These are phyloP conservation scores for Linanthus parryae DNA, from an alignment of 148 eudicot genomes.

Conservation along the genomic window DNA sequence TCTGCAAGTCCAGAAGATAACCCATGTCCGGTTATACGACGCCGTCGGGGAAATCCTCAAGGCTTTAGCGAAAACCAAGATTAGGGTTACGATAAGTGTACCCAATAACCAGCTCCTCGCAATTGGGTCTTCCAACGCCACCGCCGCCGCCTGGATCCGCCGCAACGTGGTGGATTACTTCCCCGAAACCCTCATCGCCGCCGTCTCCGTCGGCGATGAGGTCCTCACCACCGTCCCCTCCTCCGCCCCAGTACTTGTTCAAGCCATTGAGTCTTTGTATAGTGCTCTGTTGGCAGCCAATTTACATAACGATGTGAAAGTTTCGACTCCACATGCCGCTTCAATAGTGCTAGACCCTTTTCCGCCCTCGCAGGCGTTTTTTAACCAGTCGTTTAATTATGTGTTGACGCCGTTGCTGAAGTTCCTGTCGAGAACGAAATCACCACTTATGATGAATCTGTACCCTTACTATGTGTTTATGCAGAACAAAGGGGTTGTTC, in stretches of 20 bases:
- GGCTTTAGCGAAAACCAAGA: constrained; percentile 67
- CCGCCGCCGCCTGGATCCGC: constrained; percentile 77
- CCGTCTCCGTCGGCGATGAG: constrained; percentile 85
- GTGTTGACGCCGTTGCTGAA: constrained; percentile 50
- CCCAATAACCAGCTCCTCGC: constrained; percentile 85
- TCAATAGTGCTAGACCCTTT: constrained; percentile 74
- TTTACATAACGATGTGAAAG: constrained; percentile 47
- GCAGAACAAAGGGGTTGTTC: constrained; percentile 94
- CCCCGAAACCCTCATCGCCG: constrained; percentile 71
- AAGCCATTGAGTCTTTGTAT: constrained; percentile 73
- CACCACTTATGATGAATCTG: constrained; percentile 89
- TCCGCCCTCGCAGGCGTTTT: constrained; percentile 93
- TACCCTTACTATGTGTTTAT: constrained; percentile 91
- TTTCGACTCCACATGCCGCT: constrained; percentile 82
- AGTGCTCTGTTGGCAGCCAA: constrained; percentile 70
- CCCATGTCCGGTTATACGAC: constrained; percentile 71
- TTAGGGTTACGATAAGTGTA: constrained; percentile 67
- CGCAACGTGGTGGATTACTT: constrained; percentile 59
- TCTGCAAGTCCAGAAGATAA: constrained; percentile 64
- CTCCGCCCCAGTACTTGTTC: constrained; percentile 60
- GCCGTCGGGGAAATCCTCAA: constrained; percentile 57
- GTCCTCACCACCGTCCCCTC: constrained; percentile 67
- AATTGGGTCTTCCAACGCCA: constrained; percentile 74
- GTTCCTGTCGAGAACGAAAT: constrained; percentile 63
- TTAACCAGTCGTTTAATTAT: constrained; percentile 55